These are phyloP conservation scores for Phanerochaete sordida DNA, from an alignment of 768 basidiomycete genomes.

Conservation along the genomic window DNA sequence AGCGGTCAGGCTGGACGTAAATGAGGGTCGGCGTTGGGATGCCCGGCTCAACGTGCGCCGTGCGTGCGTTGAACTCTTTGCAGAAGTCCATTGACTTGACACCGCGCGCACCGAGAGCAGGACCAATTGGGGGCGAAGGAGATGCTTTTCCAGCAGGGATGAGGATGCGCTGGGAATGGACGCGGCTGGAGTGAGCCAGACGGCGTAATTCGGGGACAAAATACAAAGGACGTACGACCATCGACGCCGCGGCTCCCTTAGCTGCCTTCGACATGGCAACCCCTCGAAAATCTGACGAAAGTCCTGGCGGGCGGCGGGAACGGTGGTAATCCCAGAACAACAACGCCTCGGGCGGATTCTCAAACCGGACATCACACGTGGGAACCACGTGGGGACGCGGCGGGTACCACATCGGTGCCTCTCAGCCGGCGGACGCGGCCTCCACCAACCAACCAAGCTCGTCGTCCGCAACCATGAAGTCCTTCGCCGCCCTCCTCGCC, in stretches of 20 bases:
- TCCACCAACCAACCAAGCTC: background rate
- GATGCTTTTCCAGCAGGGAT: conserved; percentile 94
- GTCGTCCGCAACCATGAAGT: conserved; percentile 40
- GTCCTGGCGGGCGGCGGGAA: background rate
- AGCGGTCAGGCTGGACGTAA: conserved; percentile 89
- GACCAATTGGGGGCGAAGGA: conserved; percentile 94
- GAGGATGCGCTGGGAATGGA: conserved; percentile 62
- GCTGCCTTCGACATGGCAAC: conserved; percentile 61
- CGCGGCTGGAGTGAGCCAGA: background rate
- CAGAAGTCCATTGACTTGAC: conserved; percentile 99
- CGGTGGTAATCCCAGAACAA: conserved; percentile 1
- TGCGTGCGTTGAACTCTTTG: conserved; percentile 99
- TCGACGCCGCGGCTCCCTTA: conserved; percentile 54
- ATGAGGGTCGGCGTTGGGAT: conserved; percentile 91
- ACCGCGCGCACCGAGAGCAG: conserved; percentile 94
- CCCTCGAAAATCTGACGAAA: background rate
- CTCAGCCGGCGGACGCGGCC: conserved; percentile 9
- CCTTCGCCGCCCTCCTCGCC: conserved; percentile 39
- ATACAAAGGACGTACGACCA: conserved; percentile 57
- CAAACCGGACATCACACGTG: background rate
- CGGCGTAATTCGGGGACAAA: background rate
- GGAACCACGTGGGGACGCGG: background rate
- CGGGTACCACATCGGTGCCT: conserved; percentile 6
- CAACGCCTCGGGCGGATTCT: background rate
- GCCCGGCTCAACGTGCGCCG: conserved; percentile 80